phyloP scores from a whole-genome alignment of 495 filamentous ascomycete genomes.

The Xylaria bambusicola region DNA sequence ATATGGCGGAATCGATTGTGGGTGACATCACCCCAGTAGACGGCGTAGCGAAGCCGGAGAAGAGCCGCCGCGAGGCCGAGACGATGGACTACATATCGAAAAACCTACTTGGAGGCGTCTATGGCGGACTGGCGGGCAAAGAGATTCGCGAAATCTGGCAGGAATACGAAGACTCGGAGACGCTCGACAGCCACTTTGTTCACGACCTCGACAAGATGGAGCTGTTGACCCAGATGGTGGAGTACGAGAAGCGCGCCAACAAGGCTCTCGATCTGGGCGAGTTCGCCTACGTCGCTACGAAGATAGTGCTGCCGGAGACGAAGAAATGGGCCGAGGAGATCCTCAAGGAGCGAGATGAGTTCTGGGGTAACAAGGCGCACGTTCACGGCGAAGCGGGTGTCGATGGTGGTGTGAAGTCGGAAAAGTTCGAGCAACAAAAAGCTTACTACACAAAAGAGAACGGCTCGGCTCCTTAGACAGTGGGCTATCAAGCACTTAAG shows the following conservation, averaged over 20 bases:
- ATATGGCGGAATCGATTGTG: conserved; percentile 94
- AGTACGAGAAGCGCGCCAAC: conserved; percentile 80
- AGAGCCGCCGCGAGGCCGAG: conserved; percentile 77
- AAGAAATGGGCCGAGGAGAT: conserved; percentile 77
- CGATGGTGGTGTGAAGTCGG: conserved; percentile 39
- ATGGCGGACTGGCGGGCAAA: conserved; percentile 63
- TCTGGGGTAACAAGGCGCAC: conserved; percentile 61
- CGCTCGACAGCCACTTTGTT: conserved; percentile 82
- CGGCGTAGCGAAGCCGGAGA: conserved; percentile 69
- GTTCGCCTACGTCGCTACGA: conserved; percentile 74
- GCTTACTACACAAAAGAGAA: conserved; percentile 42
- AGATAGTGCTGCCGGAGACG: conserved; percentile 73
- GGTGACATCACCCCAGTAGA: conserved; percentile 96
- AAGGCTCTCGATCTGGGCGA: conserved; percentile 74
- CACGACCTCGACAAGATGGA: conserved; percentile 98
- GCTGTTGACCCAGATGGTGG: conserved; percentile 89
- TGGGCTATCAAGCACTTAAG: too few species aligned
- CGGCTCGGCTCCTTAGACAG: conserved; percentile 16
- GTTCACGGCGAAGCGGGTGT: conserved; percentile 43
- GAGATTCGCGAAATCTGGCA: conserved; percentile 80
- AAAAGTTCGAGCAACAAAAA: conserved; percentile 40
- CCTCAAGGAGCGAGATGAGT: conserved; percentile 71
- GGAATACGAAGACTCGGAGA: conserved; percentile 88
- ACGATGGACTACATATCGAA: conserved; percentile 88
- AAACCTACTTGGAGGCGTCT: conserved; percentile 69